These are phyloP conservation scores for Penicillium paradoxum DNA, from an alignment of 495 filamentous ascomycete genomes.

Conservation along the genomic window DNA sequence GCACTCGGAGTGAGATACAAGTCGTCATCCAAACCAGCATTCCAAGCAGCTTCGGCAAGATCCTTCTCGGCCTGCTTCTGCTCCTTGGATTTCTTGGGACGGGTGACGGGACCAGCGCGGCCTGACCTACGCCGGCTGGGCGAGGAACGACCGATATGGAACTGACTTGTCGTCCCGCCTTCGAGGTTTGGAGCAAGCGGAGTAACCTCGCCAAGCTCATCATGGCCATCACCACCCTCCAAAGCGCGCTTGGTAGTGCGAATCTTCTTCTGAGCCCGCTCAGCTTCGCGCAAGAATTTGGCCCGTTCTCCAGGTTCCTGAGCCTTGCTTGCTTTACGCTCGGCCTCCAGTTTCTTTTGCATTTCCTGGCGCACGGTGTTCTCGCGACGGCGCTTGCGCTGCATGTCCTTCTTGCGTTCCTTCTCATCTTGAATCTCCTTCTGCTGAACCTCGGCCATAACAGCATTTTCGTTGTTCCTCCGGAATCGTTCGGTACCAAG, in stretches of 20 bases:
- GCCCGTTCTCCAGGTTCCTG: constrained; percentile 73
- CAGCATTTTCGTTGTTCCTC: constrained; percentile 57
- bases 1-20: constrained; percentile 58
- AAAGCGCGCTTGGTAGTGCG: constrained; percentile 76
- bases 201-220: constrained; percentile 70
- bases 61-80: constrained; percentile 97
- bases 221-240: constrained; percentile 75
- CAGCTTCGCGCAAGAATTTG: constrained; percentile 72
- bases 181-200: constrained; percentile 77
- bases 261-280: constrained; percentile 82
- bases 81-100: constrained; percentile 86
- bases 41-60: constrained; percentile 80
- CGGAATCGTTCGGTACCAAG: constrained; percentile 51
- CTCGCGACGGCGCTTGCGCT: constrained; percentile 92
- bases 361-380: constrained; percentile 85
- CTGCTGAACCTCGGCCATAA: constrained; percentile 77
- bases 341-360: constrained; percentile 77
- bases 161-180: constrained; percentile 82
- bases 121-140: constrained; percentile 61
- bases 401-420: constrained; percentile 99
- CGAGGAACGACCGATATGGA: constrained; percentile 62
- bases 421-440: constrained; percentile 92
- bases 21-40: constrained; percentile 80
- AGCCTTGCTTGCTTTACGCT: constrained; percentile 66
- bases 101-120: constrained; percentile 54